Evolutionary conservation across 2,329 filamentous ascomycete genomes (phyloP).

Genomic region (Neoscytalidium dimidiatum): DNA sequence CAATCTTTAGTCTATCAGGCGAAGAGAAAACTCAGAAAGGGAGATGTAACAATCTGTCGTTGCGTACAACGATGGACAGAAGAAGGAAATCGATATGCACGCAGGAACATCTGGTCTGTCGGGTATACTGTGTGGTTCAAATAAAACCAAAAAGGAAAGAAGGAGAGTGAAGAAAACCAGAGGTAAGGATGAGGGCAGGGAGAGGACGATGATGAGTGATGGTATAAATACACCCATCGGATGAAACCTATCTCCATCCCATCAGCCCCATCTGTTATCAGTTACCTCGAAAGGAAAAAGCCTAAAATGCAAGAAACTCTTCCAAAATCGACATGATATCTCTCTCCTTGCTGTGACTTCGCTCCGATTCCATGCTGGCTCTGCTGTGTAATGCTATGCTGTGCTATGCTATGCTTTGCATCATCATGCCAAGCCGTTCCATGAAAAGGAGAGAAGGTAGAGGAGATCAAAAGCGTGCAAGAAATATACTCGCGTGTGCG

Average conservation of each 20-base stretch:
- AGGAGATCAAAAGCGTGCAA: neutral
- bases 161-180: neutral
- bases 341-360: neutral
- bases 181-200: no score
- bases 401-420: neutral
- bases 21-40: neutral
- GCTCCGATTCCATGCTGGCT: neutral
- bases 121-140: conserved; percentile 2
- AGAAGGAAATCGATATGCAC: neutral
- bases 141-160: neutral
- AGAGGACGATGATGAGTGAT: neutral
- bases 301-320: neutral
- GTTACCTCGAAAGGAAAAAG: neutral
- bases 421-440: neutral
- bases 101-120: conserved; percentile 1
- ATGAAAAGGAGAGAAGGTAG: neutral
- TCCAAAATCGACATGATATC: neutral
- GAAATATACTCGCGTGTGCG: neutral
- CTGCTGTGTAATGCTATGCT: neutral
- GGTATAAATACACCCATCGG: neutral
- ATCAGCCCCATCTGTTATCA: neutral
- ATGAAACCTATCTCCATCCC: no score
- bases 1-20: neutral
- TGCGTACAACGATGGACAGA: neutral
- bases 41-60: neutral